phyloP scores from a whole-genome alignment of 176 grass and related monocot species.

The Triticum timopheevii region DNA sequence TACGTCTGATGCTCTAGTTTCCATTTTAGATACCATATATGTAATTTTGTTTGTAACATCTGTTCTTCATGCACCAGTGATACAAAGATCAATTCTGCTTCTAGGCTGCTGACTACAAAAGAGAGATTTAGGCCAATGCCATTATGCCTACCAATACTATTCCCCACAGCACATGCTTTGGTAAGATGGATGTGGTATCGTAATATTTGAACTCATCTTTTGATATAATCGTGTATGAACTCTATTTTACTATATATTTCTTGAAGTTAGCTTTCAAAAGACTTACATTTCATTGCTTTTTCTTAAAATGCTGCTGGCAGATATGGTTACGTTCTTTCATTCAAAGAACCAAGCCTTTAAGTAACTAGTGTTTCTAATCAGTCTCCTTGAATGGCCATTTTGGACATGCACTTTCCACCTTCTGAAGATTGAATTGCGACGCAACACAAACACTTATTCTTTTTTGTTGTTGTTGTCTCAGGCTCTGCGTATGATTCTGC shows the following conservation, averaged over 20 bases:
- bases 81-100: slow-evolving; percentile 52
- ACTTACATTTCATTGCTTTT: not conserved
- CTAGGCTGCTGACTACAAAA: slow-evolving; percentile 53
- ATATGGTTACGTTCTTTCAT: slow-evolving; percentile 25
- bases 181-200: slow-evolving; percentile 47
- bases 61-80: slow-evolving; percentile 52
- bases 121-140: slow-evolving; percentile 92
- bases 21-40: slow-evolving; percentile 4
- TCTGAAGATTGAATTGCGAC: slow-evolving; percentile 16
- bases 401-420: slow-evolving; percentile 6
- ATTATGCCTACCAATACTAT: slow-evolving; percentile 77
- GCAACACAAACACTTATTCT: not conserved
- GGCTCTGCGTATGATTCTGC: slow-evolving; percentile 93
- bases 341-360: slow-evolving; percentile 14
- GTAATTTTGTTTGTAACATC: slow-evolving; percentile 17
- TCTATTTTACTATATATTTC: slow-evolving; percentile 6
- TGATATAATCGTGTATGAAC: too few relatives aligned
- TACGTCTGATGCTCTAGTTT: slow-evolving; percentile 8
- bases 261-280: not conserved
- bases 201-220: slow-evolving; percentile 12
- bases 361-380: slow-evolving; percentile 26
- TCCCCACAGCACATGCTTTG: slow-evolving; percentile 86
- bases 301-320: slow-evolving; percentile 6
- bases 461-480: slow-evolving; percentile 29
- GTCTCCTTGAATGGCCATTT: slow-evolving; percentile 6